A percentile compares a stretch with the other conserved stretches of the same genome.
These are phyloP conservation scores for Knufia petricola DNA, from an alignment of 2,329 filamentous ascomycete species.

Conservation along the genomic window DNA sequence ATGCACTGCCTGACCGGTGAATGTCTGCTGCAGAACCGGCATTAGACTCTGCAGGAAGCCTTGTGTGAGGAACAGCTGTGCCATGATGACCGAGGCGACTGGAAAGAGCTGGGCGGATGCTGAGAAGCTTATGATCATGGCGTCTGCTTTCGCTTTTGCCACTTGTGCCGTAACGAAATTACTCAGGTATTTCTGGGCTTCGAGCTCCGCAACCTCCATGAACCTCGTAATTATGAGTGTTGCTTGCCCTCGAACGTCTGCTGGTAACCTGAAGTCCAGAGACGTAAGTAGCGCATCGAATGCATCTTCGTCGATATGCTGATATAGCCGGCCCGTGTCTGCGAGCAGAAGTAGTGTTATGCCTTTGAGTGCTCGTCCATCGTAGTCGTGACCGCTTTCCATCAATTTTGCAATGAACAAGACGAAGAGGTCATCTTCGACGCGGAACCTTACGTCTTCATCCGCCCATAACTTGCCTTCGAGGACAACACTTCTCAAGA, in stretches of 20 bases:
- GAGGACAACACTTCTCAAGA: slow-evolving; percentile 37
- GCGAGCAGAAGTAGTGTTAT: slow-evolving; percentile 50
- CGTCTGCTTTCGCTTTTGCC: slow-evolving; percentile 67
- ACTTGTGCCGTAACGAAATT: slow-evolving; percentile 66
- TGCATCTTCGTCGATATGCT: slow-evolving; percentile 54
- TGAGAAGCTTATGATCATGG: slow-evolving; percentile 84
- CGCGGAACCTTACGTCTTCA: slow-evolving; percentile 34
- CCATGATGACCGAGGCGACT: slow-evolving; percentile 64
- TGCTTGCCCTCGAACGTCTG: slow-evolving; percentile 67
- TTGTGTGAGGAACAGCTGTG: slow-evolving; percentile 75
- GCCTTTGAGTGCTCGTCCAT: slow-evolving; percentile 51
- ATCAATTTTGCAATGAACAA: slow-evolving; percentile 80
- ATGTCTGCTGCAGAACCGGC: slow-evolving; percentile 65
- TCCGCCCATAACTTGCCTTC: slow-evolving; percentile 36
- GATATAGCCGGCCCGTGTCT: slow-evolving; percentile 41
- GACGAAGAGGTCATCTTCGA: slow-evolving; percentile 40
- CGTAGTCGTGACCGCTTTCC: slow-evolving; percentile 72
- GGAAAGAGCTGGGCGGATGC: slow-evolving; percentile 85
- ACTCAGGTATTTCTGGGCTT: slow-evolving; percentile 59
- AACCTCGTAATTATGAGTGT: slow-evolving; percentile 75
- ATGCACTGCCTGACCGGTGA: slow-evolving; percentile 78
- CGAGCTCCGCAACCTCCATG: slow-evolving; percentile 64
- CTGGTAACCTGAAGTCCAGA: slow-evolving; percentile 71
- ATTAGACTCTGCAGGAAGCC: slow-evolving; percentile 73
- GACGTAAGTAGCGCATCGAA: slow-evolving; percentile 80